Evolutionary conservation across 75 land plant genomes (phyloP).

Genomic region (Selaginella moellendorffii): DNA sequence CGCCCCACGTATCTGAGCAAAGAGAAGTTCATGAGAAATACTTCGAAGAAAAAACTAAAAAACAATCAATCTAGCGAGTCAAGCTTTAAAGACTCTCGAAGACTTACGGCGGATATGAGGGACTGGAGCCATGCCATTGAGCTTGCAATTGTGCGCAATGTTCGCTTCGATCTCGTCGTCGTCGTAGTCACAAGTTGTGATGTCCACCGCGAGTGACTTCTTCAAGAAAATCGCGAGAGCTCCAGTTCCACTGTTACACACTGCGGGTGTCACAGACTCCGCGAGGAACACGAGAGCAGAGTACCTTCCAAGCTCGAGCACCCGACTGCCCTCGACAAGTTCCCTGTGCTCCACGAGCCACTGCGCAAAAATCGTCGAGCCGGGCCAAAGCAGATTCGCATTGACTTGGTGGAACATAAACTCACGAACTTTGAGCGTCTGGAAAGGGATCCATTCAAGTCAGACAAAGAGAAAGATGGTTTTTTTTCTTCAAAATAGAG

Average conservation of each 20-base stretch:
- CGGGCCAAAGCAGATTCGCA: slow-evolving; percentile 98
- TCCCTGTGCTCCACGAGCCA: slow-evolving; percentile 57
- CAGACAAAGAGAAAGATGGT: too few relatives aligned
- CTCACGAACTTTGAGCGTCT: slow-evolving; percentile 71
- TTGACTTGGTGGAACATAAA: slow-evolving; percentile 83
- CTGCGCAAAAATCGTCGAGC: slow-evolving; percentile 65
- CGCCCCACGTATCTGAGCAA: slow-evolving; percentile 90
- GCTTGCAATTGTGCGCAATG: slow-evolving; percentile 64
- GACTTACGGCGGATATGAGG: slow-evolving; percentile 83
- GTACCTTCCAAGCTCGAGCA: slow-evolving; percentile 79
- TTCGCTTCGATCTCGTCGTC: slow-evolving; percentile 86
- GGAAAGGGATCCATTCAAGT: background rate
- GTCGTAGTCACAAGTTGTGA: slow-evolving; percentile 92
- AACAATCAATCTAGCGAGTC: too few relatives aligned
- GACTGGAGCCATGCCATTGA: slow-evolving; percentile 50
- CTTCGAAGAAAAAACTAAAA: too few relatives aligned
- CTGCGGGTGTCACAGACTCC: too few relatives aligned
- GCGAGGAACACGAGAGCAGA: too few relatives aligned
- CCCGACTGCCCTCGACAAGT: slow-evolving; percentile 34
- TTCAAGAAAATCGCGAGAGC: slow-evolving; percentile 79
- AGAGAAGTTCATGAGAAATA: background rate
- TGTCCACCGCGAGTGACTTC: slow-evolving; percentile 48
- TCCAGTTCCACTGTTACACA: slow-evolving; percentile 82
- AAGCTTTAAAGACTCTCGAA: too few relatives aligned
- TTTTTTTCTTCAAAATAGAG: too few relatives aligned